phyloP scores from a whole-genome alignment of 345 rosid genomes.

The Erucastrum elatum region DNA sequence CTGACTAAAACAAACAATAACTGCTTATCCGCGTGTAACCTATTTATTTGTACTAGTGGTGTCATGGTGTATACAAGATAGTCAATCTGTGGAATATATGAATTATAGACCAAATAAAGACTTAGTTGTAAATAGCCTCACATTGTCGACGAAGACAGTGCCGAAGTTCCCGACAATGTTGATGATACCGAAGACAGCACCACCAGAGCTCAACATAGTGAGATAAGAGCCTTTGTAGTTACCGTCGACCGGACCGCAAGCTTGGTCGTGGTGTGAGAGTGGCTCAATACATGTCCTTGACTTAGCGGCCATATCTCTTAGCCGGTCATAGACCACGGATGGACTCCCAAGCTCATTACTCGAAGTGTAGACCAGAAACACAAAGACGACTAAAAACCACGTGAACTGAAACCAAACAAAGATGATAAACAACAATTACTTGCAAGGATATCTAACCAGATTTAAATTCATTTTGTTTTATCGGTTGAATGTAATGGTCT shows the following conservation, averaged over 20 bases:
- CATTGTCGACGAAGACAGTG: constrained; percentile 91
- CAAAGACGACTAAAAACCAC: constrained; percentile 74
- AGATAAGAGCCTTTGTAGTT: constrained; percentile 75
- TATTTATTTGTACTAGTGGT: background rate
- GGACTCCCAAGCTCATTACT: constrained; percentile 88
- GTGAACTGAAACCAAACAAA: constrained; percentile 56
- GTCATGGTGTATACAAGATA: too few species aligned
- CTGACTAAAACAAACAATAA: background rate
- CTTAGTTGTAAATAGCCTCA: constrained; percentile 37
- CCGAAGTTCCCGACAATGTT: constrained; percentile 91
- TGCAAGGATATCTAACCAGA: background rate
- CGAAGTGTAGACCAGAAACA: constrained; percentile 79
- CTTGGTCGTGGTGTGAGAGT: constrained; percentile 64
- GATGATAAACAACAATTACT: background rate
- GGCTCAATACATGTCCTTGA: constrained; percentile 73
- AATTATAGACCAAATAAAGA: background rate
- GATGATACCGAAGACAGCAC: constrained; percentile 83
- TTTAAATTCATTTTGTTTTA: background rate
- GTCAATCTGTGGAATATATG: too few species aligned
- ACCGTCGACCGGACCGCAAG: constrained; percentile 79
- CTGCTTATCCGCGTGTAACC: background rate
- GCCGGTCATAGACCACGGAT: constrained; percentile 49
- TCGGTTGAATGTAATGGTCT: background rate
- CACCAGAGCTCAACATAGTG: constrained; percentile 93
- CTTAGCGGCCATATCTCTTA: constrained; percentile 60